A percentile compares a stretch with the other conserved stretches of the same genome.
Evolutionary conservation across 192 early-diverging fungal species (phyloP).

Genomic region (Kappamyces sp.): DNA sequence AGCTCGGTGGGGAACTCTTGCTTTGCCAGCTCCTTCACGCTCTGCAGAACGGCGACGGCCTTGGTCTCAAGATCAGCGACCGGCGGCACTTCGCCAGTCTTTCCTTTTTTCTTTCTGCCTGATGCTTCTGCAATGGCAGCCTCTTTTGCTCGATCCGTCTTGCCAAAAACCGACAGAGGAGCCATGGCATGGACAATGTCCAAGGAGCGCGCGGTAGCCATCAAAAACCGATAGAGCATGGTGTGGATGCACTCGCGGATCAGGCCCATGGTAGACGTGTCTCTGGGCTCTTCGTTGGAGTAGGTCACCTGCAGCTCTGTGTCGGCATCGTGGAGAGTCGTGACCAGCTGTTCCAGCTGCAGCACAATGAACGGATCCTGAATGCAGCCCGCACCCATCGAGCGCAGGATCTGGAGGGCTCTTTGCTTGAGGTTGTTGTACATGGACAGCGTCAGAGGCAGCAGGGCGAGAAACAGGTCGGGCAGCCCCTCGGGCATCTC

Average conservation of each 20-base stretch:
- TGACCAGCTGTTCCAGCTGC: slow-evolving; percentile 13
- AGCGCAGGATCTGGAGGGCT: slow-evolving; percentile 19
- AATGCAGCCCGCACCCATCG: slow-evolving; percentile 22
- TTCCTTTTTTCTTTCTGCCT: background rate
- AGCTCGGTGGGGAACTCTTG: no score
- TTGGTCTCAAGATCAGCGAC: no score
- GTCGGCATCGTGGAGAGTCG: background rate
- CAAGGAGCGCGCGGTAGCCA: no score
- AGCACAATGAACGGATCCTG: slow-evolving; percentile 16
- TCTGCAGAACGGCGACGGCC: no score
- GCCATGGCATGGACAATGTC: no score
- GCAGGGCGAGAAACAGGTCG: slow-evolving; percentile 30
- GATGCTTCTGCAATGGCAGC: background rate
- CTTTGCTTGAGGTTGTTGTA: slow-evolving; percentile 25
- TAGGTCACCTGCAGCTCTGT: background rate
- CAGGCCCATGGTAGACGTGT: background rate
- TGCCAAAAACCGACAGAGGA: no score
- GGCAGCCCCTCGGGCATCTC: slow-evolving; percentile 17
- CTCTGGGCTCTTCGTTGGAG: background rate
- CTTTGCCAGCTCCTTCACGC: no score
- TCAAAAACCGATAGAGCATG: no score
- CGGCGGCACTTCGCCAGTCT: background rate
- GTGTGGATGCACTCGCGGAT: no score
- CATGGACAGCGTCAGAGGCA: slow-evolving; percentile 25
- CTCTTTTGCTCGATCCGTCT: no score